phyloP scores from a whole-genome alignment of 495 filamentous ascomycete genomes.

The Barbatosphaeria neglecta region DNA sequence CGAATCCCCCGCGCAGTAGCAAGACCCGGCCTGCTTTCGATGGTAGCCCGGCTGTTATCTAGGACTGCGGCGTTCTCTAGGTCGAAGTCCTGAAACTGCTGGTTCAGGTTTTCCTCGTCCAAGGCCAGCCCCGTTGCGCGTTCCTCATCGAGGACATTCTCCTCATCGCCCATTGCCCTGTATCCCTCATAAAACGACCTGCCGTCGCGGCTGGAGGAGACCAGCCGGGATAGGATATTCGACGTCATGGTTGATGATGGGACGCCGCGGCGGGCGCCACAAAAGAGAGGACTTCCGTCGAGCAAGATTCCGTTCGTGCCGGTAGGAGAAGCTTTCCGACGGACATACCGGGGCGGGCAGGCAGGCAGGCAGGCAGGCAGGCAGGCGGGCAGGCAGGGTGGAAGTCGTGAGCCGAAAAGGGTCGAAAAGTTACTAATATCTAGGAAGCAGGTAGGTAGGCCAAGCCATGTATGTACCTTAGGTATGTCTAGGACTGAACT shows the following conservation, averaged over 20 bases:
- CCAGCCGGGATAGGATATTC: constrained; percentile 62
- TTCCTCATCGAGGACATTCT: constrained; percentile 49
- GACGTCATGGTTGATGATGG: constrained; percentile 47
- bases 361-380: too few species aligned
- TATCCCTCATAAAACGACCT: constrained; percentile 62
- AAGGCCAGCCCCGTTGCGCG: constrained; percentile 54
- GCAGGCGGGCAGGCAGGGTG: too few species aligned
- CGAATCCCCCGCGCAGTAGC: neutral
- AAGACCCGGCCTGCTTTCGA: constrained; percentile 39
- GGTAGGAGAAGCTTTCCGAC: neutral
- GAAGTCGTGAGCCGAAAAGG: too few species aligned
- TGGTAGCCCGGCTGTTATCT: constrained; percentile 50
- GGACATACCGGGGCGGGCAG: too few species aligned
- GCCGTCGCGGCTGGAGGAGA: constrained; percentile 48
- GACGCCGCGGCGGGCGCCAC: neutral
- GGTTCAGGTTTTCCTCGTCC: constrained; percentile 57
- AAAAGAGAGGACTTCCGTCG: neutral
- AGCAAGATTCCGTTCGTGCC: neutral
- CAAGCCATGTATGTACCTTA: too few species aligned
- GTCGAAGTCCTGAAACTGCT: constrained; percentile 60
- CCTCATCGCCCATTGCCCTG: constrained; percentile 40
- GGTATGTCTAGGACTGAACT: too few species aligned
- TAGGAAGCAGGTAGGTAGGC: too few species aligned
- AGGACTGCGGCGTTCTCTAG: constrained; percentile 51
- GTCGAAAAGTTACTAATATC: too few species aligned